Conservation (phyloP, 805 yeast genomes). For the Blastobotrys terrestris region DNA sequence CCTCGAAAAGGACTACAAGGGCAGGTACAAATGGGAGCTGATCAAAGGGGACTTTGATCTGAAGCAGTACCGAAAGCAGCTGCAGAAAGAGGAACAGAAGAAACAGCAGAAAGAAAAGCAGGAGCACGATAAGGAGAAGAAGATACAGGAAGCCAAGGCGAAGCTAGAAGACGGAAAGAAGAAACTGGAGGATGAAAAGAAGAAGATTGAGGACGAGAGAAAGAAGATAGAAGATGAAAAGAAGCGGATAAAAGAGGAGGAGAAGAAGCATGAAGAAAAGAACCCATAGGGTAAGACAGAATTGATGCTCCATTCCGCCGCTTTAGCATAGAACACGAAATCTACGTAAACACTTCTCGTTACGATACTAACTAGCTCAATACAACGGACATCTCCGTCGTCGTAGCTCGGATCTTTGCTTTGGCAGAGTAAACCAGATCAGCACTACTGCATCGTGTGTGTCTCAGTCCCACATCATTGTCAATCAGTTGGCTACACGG, state of each 20-base stretch:
- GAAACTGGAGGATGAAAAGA: slow-evolving; percentile 6
- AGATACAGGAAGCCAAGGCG: not conserved
- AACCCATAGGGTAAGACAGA: no score
- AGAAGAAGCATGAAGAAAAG: not conserved
- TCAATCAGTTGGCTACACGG: no score
- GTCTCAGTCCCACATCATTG: no score
- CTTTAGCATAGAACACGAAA: no score
- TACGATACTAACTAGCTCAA: no score
- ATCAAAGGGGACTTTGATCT: not conserved
- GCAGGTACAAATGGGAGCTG: not conserved
- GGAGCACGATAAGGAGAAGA: no score
- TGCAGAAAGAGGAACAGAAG: not conserved
- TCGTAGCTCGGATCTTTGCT: no score
- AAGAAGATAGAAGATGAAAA: not conserved
- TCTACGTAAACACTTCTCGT: no score
- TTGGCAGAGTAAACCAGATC: no score
- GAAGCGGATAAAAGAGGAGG: slow-evolving; percentile 6
- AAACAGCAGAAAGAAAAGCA: not conserved
- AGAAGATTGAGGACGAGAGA: not conserved
- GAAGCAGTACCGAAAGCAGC: not conserved
- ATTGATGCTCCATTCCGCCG: no score
- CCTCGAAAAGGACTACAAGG: not conserved
- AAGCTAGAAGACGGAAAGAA: not conserved
- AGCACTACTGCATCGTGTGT: no score
- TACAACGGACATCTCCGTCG: no score